A percentile compares a stretch with the other conserved stretches of the same genome.
These are phyloP conservation scores for Speleostelium caveatum DNA, from an alignment of 78 protist species.

Conservation along the genomic window DNA sequence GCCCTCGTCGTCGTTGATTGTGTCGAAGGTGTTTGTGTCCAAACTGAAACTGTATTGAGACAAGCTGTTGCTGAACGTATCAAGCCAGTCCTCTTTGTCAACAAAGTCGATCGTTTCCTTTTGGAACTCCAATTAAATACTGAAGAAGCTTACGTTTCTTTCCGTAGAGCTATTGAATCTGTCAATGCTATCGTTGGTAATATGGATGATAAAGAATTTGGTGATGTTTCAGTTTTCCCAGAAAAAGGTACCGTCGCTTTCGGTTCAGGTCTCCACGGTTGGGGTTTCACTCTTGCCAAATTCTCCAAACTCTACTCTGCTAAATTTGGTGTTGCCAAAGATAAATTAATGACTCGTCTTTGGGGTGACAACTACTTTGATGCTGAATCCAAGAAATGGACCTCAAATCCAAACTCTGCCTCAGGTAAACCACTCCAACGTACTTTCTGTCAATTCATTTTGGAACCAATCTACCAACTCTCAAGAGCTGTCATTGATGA, in stretches of 20 bases:
- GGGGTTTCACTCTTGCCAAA: conserved; percentile 99
- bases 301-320: conserved; percentile 94
- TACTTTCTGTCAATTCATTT: conserved; percentile 96
- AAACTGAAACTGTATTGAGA: conserved; percentile 99
- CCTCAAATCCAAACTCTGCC: conserved; percentile 3
- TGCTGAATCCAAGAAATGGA: conserved; percentile 96
- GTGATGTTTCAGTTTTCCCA: conserved; percentile 94
- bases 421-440: conserved; percentile 89
- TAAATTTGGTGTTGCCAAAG: conserved; percentile 90
- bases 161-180: conserved; percentile 93
- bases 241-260: conserved; percentile 96
- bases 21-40: conserved; percentile 99
- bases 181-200: conserved; percentile 96
- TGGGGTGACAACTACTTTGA: conserved; percentile 99
- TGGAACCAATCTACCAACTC: conserved; percentile 97
- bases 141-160: conserved; percentile 95
- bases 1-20: conserved; percentile 99
- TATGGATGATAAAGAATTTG: conserved; percentile 93
- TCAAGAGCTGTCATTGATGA: conserved; percentile 93
- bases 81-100: conserved; percentile 97
- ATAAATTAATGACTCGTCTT: conserved; percentile 91
- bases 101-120: conserved; percentile 99
- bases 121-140: conserved; percentile 97
- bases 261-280: conserved; percentile 99
- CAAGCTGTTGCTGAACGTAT: conserved; percentile 99